Percentiles rank a stretch among this genome's conserved stretches.
These are phyloP conservation scores for Trichocladium uniseriatum DNA, from an alignment of 495 filamentous ascomycete species.

Conservation along the genomic window DNA sequence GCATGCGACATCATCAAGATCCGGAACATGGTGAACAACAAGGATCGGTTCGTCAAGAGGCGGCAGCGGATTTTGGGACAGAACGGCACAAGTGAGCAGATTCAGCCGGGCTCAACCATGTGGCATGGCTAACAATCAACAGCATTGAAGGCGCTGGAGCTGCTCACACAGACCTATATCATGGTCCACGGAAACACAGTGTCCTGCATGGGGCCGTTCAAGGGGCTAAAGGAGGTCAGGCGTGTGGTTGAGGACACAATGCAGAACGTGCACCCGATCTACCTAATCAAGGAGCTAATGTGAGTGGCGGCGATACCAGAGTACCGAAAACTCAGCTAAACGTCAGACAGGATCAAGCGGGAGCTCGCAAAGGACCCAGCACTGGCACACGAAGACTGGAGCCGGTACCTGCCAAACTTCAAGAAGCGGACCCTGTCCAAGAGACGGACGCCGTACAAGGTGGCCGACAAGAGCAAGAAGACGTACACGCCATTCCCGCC, in stretches of 20 bases:
- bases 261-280: conserved; percentile 73
- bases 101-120: neutral
- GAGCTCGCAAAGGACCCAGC: conserved; percentile 94
- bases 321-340: conserved; percentile 5
- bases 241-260: conserved; percentile 91
- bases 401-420: conserved; percentile 93
- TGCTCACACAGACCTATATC: conserved; percentile 90
- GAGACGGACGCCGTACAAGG: conserved; percentile 70
- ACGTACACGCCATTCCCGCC: conserved; percentile 77
- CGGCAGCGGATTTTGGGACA: conserved; percentile 81
- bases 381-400: conserved; percentile 81
- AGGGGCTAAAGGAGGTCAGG: conserved; percentile 87
- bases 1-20: conserved; percentile 95
- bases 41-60: conserved; percentile 94
- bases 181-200: conserved; percentile 98
- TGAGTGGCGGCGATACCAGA: conserved; percentile 2
- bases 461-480: conserved; percentile 91
- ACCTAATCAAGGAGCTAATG: conserved; percentile 87
- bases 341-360: conserved; percentile 63
- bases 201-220: conserved; percentile 78
- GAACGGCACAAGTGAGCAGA: conserved; percentile 25
- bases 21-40: conserved; percentile 76
- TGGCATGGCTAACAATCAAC: conserved; percentile 3
- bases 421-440: conserved; percentile 90
- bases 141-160: conserved; percentile 78